A percentile compares a stretch with the other conserved stretches of the same genome.
These are phyloP conservation scores for Sporopachydermia quercuum DNA, from an alignment of 805 yeast species.

Conservation along the genomic window DNA sequence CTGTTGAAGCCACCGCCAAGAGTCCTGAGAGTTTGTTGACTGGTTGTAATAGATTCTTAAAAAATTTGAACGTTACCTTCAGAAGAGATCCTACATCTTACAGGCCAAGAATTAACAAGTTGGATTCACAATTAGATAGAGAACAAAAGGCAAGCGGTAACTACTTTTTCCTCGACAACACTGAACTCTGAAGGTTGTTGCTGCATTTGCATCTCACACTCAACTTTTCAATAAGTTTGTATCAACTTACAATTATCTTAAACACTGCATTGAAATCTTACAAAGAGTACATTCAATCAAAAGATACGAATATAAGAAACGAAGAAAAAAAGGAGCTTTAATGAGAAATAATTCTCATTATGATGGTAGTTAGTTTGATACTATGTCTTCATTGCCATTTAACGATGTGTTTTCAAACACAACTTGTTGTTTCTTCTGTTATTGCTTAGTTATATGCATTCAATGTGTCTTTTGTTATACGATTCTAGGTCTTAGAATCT, in stretches of 20 bases:
- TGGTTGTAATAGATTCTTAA: conserved; percentile 94
- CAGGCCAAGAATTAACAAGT: conserved; percentile 97
- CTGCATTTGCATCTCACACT: no score
- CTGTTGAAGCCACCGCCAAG: conserved; percentile 71
- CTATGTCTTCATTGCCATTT: no score
- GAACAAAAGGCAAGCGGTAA: conserved; percentile 89
- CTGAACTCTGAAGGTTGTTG: conserved; percentile 22
- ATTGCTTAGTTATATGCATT: no score
- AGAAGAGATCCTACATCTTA: conserved; percentile 98
- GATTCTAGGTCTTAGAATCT: no score
- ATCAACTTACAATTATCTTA: no score
- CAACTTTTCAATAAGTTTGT: no score
- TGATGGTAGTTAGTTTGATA: no score
- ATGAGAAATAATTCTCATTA: neutral
- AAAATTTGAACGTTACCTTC: conserved; percentile 93
- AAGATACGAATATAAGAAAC: conserved; percentile 1
- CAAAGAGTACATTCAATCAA: neutral
- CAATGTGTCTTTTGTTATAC: no score
- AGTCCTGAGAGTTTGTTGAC: conserved; percentile 87
- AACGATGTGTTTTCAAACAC: no score
- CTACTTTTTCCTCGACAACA: conserved; percentile 85
- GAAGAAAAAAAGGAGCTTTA: neutral
- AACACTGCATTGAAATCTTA: no score
- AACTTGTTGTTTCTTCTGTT: no score
- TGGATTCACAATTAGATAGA: conserved; percentile 97